Base-by-base conservation (phyloP, 768 basidiomycete genomes). In the Hypholoma fasciculare region DNA sequence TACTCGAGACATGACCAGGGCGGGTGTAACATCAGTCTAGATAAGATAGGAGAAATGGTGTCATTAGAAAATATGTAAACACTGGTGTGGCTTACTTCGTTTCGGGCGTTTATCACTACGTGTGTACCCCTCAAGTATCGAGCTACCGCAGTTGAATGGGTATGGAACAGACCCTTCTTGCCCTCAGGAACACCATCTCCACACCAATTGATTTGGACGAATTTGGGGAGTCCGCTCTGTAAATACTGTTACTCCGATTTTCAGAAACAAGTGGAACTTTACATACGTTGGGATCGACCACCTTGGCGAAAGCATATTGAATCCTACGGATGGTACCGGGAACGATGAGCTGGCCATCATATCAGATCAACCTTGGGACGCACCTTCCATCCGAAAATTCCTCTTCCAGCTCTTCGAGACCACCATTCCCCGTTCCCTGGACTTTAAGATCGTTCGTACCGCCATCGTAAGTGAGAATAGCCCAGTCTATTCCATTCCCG, bases 161-260 rank as follows among this genome's bases (percentile, higher is more conserved):
- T 88, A 67, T 93, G 89, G 76, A 96, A 96, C 20, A 97, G 79
- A 7, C 96, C 96, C 71, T 98, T 98, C 73, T 92, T 89, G 17
- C 80, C 79, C 70, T 88, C 93, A 12, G 96, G 96, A 1, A 98
- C 96, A 57, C 96, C 96, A 67, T 96, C 96, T 44, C 96, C 96
- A 64, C 94, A 94, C 96, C 96, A 97, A 66, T 94, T 93, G 72
- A 98, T 89, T 68, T 96, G 92, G 14, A 98, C 94, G 61, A 96
- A 93, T 76, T 97, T 98, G 46, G 88, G 80, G 2, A 98, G 81
- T 60, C 88, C 79, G 67, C 83, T 92, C 90, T 96, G 65, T 2
- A 53, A 55, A 26, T 46, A 48, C 26, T 13, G 12, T 14, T 54
- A 59, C n/a, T 42, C 34, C 38, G 56, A 51, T 47, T 17, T 39